A percentile compares a stretch with the other conserved stretches of the same genome.
These are phyloP conservation scores for Corinectria fuckeliana DNA, from an alignment of 2,329 filamentous ascomycete species.

Conservation along the genomic window DNA sequence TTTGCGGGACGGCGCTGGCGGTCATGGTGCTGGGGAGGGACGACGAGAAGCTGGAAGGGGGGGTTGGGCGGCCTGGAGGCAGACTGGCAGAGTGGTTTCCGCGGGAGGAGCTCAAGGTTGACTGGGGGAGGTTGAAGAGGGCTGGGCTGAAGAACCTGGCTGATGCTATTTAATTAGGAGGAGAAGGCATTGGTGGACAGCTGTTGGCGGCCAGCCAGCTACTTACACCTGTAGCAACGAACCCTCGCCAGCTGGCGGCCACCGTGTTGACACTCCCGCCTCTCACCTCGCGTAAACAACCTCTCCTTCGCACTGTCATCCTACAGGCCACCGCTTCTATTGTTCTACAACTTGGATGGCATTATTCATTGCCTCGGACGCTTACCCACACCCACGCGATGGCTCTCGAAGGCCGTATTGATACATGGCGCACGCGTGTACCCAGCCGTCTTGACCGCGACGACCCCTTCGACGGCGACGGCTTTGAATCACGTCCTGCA, in stretches of 20 bases:
- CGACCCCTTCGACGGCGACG: conserved; percentile 46
- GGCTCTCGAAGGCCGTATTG: conserved; percentile 31
- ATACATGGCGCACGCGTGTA: conserved; percentile 45
- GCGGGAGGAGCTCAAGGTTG: conserved; percentile 41
- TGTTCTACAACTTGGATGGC: neutral
- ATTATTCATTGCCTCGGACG: neutral
- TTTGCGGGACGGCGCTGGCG: conserved; percentile 55
- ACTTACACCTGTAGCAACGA: neutral
- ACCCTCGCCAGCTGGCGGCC: conserved; percentile 20
- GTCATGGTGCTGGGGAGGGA: conserved; percentile 53
- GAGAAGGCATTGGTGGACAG: conserved; percentile 2
- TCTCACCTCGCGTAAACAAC: neutral
- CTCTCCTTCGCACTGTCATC: neutral
- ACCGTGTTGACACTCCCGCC: neutral
- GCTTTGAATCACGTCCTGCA: conserved; percentile 39
- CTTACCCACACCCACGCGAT: conserved; percentile 3
- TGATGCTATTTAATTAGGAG: conserved; percentile 5
- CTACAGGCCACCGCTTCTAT: neutral
- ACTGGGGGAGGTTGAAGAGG: conserved; percentile 43
- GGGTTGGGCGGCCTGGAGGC: conserved; percentile 46
- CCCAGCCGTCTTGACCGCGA: conserved; percentile 45
- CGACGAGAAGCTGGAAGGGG: conserved; percentile 36
- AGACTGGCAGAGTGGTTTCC: conserved; percentile 51
- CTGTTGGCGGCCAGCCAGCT: too few relatives aligned
- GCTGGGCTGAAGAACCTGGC: conserved; percentile 46